phyloP scores from a whole-genome alignment of 2,329 filamentous ascomycete species.

The Penicillium sp. region DNA sequence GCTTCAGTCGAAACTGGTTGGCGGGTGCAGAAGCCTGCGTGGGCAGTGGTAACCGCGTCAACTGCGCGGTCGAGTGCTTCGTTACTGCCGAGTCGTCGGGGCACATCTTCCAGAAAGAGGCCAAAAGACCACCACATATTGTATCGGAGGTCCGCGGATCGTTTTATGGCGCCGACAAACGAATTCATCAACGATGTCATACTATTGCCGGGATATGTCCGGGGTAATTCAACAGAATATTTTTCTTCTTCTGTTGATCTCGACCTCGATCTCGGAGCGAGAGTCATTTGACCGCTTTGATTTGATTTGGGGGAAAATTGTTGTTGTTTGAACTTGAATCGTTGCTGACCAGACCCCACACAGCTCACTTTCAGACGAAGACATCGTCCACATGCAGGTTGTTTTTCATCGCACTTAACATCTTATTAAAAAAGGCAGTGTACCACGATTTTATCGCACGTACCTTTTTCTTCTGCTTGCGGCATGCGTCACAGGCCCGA shows the following conservation, averaged over 20 bases:
- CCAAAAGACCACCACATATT: constrained; percentile 51
- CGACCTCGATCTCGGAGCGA: not conserved
- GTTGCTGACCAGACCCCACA: constrained; percentile 48
- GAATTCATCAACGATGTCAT: constrained; percentile 33
- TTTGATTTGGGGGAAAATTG: constrained; percentile 12
- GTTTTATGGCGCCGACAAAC: constrained; percentile 36
- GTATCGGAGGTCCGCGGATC: constrained; percentile 47
- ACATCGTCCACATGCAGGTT: constrained; percentile 50
- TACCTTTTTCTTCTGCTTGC: constrained; percentile 57
- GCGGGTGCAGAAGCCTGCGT: constrained; percentile 28
- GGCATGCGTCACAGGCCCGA: constrained; percentile 53
- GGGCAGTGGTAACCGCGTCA: constrained; percentile 31
- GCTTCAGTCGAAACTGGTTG: constrained; percentile 19
- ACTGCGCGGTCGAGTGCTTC: constrained; percentile 47
- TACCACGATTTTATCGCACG: not conserved
- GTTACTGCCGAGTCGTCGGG: constrained; percentile 48
- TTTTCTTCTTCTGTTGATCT: not conserved
- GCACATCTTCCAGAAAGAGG: constrained; percentile 48
- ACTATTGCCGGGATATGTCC: constrained; percentile 33
- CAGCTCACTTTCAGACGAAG: constrained; percentile 48
- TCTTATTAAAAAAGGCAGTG: not conserved
- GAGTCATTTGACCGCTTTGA: not conserved
- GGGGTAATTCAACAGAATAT: not conserved
- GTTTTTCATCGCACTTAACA: constrained; percentile 49
- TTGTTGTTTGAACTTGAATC: constrained; percentile 53